These are phyloP conservation scores for Pythium sp. DNA, from an alignment of 352 stramenopile species.

Conservation along the genomic window DNA sequence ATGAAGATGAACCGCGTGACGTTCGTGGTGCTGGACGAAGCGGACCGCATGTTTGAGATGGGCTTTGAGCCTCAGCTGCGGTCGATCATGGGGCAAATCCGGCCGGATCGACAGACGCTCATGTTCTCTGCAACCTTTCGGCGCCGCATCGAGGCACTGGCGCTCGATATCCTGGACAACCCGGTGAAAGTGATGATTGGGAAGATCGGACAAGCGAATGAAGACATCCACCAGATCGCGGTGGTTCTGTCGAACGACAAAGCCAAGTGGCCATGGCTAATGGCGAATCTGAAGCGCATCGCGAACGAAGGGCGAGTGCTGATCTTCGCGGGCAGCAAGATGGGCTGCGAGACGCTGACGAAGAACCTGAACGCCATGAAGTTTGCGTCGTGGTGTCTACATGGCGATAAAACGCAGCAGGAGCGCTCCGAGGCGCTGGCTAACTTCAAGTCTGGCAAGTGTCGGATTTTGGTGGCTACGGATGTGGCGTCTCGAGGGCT, in stretches of 20 bases:
- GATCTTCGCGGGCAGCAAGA: constrained; percentile 86
- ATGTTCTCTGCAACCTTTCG: constrained; percentile 89
- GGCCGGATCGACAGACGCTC: constrained; percentile 82
- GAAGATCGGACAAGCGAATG: constrained; percentile 80
- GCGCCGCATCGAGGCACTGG: constrained; percentile 62
- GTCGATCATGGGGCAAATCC: constrained; percentile 80
- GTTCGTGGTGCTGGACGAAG: constrained; percentile 88
- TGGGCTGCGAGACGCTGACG: constrained; percentile 79
- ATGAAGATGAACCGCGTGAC: constrained; percentile 69
- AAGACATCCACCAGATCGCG: constrained; percentile 85
- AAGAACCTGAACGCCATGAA: constrained; percentile 53
- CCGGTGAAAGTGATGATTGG: constrained; percentile 85
- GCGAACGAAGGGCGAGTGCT: constrained; percentile 74
- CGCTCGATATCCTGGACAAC: constrained; percentile 74
- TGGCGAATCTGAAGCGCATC: constrained; percentile 51
- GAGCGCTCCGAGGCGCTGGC: constrained; percentile 64
- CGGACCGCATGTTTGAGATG: constrained; percentile 90
- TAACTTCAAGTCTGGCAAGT: constrained; percentile 65
- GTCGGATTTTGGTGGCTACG: constrained; percentile 77
- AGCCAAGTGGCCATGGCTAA: constrained; percentile 88
- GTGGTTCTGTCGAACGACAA: constrained; percentile 71
- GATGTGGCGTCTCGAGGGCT: constrained; percentile 86
- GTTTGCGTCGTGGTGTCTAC: constrained; percentile 49
- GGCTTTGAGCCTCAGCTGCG: constrained; percentile 82
- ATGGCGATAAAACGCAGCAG: constrained; percentile 81